phyloP scores from a whole-genome alignment of 2,329 filamentous ascomycete genomes.

The Diaporthe eres region DNA sequence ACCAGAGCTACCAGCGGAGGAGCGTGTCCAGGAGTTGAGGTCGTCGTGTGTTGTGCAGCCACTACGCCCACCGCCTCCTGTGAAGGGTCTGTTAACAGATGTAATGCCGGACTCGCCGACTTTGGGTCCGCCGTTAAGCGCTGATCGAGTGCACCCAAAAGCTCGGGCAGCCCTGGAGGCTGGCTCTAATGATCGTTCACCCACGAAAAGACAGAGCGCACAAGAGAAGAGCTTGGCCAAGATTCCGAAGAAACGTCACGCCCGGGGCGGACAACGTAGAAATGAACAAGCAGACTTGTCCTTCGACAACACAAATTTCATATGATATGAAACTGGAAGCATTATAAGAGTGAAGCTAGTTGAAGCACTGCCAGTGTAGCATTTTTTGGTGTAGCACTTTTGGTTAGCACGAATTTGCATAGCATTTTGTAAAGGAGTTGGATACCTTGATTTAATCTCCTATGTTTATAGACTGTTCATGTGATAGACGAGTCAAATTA shows the following conservation, averaged over 20 bases:
- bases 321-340: background rate
- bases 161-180: background rate
- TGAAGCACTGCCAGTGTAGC: background rate
- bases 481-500: background rate
- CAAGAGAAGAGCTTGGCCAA: background rate
- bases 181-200: background rate
- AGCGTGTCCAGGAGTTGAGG: constrained; percentile 1
- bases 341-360: too few species aligned
- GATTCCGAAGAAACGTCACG: background rate
- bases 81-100: background rate
- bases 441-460: too few species aligned
- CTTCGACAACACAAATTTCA: background rate
- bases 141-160: background rate
- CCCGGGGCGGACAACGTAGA: background rate
- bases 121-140: background rate
- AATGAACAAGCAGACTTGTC: background rate
- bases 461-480: background rate
- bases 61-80: background rate
- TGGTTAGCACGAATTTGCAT: background rate
- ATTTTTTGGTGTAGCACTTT: background rate
- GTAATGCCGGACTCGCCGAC: constrained; percentile 3
- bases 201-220: background rate
- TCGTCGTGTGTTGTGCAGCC: background rate
- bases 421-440: background rate
- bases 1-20: background rate